phyloP scores from a whole-genome alignment of 2,329 filamentous ascomycete genomes.

The Ascochyta fabae region DNA sequence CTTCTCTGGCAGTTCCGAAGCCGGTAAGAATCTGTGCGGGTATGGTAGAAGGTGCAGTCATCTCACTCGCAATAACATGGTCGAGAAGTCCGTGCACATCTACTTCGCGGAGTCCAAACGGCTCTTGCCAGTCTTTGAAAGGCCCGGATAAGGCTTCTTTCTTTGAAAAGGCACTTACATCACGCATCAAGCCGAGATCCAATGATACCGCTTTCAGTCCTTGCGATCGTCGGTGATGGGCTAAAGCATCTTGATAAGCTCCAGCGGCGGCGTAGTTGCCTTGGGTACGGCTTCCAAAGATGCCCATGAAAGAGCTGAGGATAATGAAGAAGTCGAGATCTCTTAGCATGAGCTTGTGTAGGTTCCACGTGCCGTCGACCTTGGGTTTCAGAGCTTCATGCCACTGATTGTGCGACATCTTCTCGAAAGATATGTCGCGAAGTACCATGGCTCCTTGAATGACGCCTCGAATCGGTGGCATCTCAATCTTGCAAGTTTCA shows the following conservation, averaged over 20 bases:
- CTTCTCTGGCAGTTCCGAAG: too few relatives aligned
- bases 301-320: slow-evolving; percentile 24
- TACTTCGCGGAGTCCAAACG: background rate
- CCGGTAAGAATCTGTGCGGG: too few relatives aligned
- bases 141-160: background rate
- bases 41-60: background rate
- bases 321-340: slow-evolving; percentile 34
- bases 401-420: slow-evolving; percentile 25
- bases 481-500: background rate
- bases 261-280: slow-evolving; percentile 21
- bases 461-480: slow-evolving; percentile 22
- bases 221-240: slow-evolving; percentile 14
- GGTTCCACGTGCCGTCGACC: slow-evolving; percentile 42
- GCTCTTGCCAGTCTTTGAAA: background rate
- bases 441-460: slow-evolving; percentile 28
- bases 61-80: background rate
- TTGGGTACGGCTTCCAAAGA: slow-evolving; percentile 27
- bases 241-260: slow-evolving; percentile 52
- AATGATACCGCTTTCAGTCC: too few relatives aligned
- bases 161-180: slow-evolving; percentile 28
- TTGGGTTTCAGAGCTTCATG: slow-evolving; percentile 30
- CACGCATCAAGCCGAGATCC: too few relatives aligned
- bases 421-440: slow-evolving; percentile 19
- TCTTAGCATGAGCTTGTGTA: slow-evolving; percentile 24
- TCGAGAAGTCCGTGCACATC: background rate